Conservation (phyloP, 176 grass and related monocot genomes). For the Luzula sylvatica region DNA sequence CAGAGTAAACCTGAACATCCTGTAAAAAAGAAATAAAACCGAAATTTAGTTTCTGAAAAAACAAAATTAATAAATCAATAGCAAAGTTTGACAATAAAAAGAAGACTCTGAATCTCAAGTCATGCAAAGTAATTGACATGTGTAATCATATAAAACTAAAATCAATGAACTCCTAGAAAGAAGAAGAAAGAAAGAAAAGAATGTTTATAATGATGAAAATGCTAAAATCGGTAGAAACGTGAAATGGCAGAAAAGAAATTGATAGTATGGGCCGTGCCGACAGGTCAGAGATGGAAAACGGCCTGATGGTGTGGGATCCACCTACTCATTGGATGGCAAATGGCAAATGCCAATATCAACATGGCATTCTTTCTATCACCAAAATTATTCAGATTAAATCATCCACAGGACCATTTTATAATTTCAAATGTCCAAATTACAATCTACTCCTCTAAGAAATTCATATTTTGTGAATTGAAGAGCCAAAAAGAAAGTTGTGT, state of each 20-base stretch:
- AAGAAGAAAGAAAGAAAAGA: too few species aligned
- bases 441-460: neutral
- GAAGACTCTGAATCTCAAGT: neutral
- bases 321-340: slow-evolving; percentile 24
- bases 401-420: slow-evolving; percentile 5
- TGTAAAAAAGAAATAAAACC: too few species aligned
- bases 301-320: slow-evolving; percentile 3
- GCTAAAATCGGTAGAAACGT: neutral
- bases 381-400: slow-evolving; percentile 17
- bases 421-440: neutral
- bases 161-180: too few species aligned
- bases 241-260: slow-evolving; percentile 3
- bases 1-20: too few species aligned
- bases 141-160: neutral
- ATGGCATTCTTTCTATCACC: slow-evolving; percentile 11
- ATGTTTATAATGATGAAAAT: too few species aligned
- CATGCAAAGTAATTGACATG: neutral
- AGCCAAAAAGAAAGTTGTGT: too few species aligned
- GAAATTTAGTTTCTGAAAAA: too few species aligned
- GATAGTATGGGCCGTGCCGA: neutral
- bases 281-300: slow-evolving; percentile 8
- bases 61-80: too few species aligned
- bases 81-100: too few species aligned
- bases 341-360: too few species aligned
- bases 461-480: too few species aligned